Evolutionary conservation across 108 stramenopile genomes (phyloP), one percentile per base, ranked within the genome.

Genomic region (Conticribra weissflogii): DNA sequence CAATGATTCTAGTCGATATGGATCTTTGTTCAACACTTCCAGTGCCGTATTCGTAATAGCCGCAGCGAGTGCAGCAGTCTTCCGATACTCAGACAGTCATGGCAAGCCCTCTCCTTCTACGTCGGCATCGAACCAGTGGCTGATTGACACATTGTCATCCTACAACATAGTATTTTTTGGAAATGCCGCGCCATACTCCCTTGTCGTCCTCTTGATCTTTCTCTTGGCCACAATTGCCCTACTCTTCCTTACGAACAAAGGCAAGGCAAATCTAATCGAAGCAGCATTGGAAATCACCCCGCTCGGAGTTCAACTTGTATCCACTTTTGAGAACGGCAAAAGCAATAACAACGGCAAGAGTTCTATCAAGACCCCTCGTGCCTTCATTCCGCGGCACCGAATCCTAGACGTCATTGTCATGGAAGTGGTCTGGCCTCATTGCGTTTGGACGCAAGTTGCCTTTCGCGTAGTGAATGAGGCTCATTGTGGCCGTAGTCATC

Each of bases 361-460:
- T 61, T 47, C 66, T 65, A 31, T 9, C 36, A 41, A 12, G 8
- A 12, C 12, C 36, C 5, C 12, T 41, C 36, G 36, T 12, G 8
- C 60, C 31, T 80, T 80, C 49, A 46, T 80, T 47, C 75, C 75
- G 12, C 68, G n/a, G 24, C 28, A 46, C 27, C 47, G 59, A 49
- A 80, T 80, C n/a, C 41, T 72, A 23, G 79, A 80, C 30, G 71
- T 80, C 2, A 64, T 72, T n/a, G 79, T 80, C 0, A 63, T 64
- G 54, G 79, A 80, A 24, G 66, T 80, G 23, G 79, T 80, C 23
- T 80, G 71, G 67, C 71, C 79, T 9, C 79, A 80, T 59, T 68
- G 79, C 46, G 71, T 72, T 16, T 80, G 79, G 71, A 80, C 59
- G 47, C 71, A 72, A 17, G 54, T 80, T 14, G 79, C 50, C 32